A percentile compares a stretch with the other conserved stretches of the same genome.
Conservation (phyloP, 2,329 filamentous ascomycete genomes). For the Pezicula rhizophila region DNA sequence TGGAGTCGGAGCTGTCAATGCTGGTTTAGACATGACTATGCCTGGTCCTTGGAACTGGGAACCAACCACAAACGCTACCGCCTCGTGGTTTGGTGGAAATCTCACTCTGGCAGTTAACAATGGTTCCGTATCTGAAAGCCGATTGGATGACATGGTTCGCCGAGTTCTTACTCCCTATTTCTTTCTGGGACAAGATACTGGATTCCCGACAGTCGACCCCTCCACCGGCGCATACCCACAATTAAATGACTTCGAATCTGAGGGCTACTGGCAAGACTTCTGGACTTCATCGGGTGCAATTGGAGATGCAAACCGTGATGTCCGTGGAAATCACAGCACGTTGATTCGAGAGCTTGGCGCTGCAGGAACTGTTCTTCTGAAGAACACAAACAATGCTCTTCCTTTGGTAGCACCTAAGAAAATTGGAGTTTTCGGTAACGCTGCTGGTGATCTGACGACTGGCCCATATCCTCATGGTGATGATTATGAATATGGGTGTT, state of each 20-base stretch:
- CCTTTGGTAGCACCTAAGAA: slow-evolving; percentile 40
- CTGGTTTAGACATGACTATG: slow-evolving; percentile 41
- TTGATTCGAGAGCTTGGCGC: slow-evolving; percentile 39
- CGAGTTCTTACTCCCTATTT: slow-evolving; percentile 53
- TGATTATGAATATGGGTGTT: slow-evolving; percentile 49
- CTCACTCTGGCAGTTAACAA: slow-evolving; percentile 49
- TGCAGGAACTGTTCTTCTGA: slow-evolving; percentile 61
- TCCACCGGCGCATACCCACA: slow-evolving; percentile 33
- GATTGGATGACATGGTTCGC: slow-evolving; percentile 60
- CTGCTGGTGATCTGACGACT: slow-evolving; percentile 44
- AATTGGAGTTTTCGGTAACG: slow-evolving; percentile 56
- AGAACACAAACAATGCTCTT: slow-evolving; percentile 53
- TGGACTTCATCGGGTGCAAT: not conserved
- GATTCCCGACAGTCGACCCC: slow-evolving; percentile 34
- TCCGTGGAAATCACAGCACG: slow-evolving; percentile 35
- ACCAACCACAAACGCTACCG: not conserved
- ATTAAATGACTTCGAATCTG: slow-evolving; percentile 43
- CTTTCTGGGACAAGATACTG: slow-evolving; percentile 41
- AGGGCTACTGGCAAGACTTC: slow-evolving; percentile 22
- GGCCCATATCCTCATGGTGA: slow-evolving; percentile 60
- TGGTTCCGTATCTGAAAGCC: slow-evolving; percentile 57
- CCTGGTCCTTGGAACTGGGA: slow-evolving; percentile 21
- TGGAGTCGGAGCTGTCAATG: slow-evolving; percentile 33
- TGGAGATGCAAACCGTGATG: slow-evolving; percentile 31
- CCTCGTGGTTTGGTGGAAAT: slow-evolving; percentile 11